Conservation (phyloP, 768 basidiomycete species). For the Leccinellum luteum region DNA sequence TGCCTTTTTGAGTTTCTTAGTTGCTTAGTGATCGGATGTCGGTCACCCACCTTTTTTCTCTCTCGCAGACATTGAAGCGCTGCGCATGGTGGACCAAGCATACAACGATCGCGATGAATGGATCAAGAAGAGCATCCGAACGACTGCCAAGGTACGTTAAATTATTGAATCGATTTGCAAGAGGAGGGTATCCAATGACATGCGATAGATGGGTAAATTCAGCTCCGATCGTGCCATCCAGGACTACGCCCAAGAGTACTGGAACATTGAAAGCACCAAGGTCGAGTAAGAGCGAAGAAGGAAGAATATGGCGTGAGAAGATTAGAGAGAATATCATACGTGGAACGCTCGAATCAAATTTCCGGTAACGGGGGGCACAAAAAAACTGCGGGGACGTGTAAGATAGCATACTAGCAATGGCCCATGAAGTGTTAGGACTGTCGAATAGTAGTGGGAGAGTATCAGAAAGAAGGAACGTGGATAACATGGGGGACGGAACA, state of each 20-base stretch:
- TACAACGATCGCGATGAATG: conserved; percentile 83
- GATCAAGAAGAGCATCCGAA: conserved; percentile 88
- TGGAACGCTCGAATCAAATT: conserved; percentile 4
- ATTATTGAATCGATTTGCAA: conserved; percentile 38
- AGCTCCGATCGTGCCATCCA: conserved; percentile 91
- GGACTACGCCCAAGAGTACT: conserved; percentile 88
- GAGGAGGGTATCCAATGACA: conserved; percentile 37
- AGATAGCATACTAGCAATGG: conserved; percentile 12
- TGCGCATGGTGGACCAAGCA: conserved; percentile 84
- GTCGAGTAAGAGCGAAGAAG: conserved; percentile 18
- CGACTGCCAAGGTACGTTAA: conserved; percentile 63
- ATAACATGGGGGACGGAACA: neutral
- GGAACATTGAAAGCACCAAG: conserved; percentile 63
- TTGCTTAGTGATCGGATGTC: neutral
- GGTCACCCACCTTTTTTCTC: neutral
- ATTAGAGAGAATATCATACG: conserved; percentile 8
- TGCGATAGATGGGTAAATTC: conserved; percentile 85
- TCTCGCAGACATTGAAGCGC: conserved; percentile 71
- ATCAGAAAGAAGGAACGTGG: conserved; percentile 5
- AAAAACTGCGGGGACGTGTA: conserved; percentile 3
- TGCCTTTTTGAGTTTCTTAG: neutral
- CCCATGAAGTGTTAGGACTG: conserved; percentile 10
- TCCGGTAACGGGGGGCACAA: conserved; percentile 3
- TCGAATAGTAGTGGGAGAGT: conserved; percentile 3
- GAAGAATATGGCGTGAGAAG: neutral